A percentile compares a stretch with the other conserved stretches of the same genome.
phyloP scores from a whole-genome alignment of 352 stramenopile genomes.

The Globisporangium orthogonon region DNA sequence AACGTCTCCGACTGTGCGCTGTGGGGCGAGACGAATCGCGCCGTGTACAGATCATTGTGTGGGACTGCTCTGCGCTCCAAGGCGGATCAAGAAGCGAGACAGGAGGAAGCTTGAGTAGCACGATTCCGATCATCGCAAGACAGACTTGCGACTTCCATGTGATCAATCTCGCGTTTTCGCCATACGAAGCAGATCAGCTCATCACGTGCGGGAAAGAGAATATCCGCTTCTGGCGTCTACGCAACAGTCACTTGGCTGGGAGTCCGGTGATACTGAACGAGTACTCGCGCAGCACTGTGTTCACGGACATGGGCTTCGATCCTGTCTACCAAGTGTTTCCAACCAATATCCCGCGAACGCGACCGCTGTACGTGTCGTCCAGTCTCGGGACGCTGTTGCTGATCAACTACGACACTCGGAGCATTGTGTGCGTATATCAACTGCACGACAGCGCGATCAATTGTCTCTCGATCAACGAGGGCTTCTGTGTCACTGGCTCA shows the following conservation, averaged over 20 bases:
- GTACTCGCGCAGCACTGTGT: conserved; percentile 80
- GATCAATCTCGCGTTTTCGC: conserved; percentile 65
- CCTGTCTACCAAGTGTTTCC: conserved; percentile 45
- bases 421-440: conserved; percentile 87
- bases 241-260: conserved; percentile 57
- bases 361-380: conserved; percentile 75
- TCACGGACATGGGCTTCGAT: conserved; percentile 86
- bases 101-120: not conserved
- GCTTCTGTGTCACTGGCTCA: conserved; percentile 86
- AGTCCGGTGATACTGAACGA: conserved; percentile 86
- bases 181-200: conserved; percentile 74
- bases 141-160: conserved; percentile 88
- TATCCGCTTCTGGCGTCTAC: conserved; percentile 88
- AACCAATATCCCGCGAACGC: conserved; percentile 40
- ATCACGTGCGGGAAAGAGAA: conserved; percentile 90
- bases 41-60: conserved; percentile 73
- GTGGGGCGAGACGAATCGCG: conserved; percentile 58
- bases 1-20: conserved; percentile 31
- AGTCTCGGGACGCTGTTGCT: conserved; percentile 70
- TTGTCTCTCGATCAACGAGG: conserved; percentile 81
- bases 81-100: not conserved
- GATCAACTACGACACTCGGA: conserved; percentile 76
- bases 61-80: conserved; percentile 37
- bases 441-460: conserved; percentile 85
- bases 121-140: conserved; percentile 46